Evolutionary conservation across 352 stramenopile species (phyloP).

Genomic region (Phytophthora litchii): DNA sequence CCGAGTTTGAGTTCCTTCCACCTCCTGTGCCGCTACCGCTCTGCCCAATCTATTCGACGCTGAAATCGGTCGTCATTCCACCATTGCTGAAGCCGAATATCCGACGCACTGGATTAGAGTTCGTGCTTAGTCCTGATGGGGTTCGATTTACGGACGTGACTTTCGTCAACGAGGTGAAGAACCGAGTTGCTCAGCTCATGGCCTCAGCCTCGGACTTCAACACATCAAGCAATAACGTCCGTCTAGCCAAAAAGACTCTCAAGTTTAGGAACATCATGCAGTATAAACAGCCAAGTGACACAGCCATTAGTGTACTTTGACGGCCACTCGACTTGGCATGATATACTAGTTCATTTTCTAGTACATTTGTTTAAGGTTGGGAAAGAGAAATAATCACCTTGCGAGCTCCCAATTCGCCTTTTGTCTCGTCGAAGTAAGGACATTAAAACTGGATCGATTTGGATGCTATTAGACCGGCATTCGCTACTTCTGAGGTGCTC

Average conservation of each 20-base stretch:
- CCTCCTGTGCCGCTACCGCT: background rate
- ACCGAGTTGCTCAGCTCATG: slow-evolving; percentile 2
- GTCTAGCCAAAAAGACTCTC: background rate
- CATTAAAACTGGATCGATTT: too few relatives aligned
- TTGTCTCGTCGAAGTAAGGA: too few relatives aligned
- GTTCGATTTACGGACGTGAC: slow-evolving; percentile 2
- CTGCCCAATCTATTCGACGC: slow-evolving; percentile 2
- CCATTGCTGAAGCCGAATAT: too few relatives aligned
- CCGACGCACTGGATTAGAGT: background rate
- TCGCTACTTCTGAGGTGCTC: too few relatives aligned
- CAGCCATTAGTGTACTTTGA: background rate
- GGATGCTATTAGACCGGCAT: too few relatives aligned
- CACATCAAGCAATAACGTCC: slow-evolving; percentile 3
- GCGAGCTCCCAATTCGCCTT: too few relatives aligned
- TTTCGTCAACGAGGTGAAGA: slow-evolving; percentile 3
- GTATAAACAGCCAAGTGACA: background rate
- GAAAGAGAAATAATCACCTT: too few relatives aligned
- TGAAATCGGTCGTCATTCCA: background rate
- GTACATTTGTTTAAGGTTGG: too few relatives aligned
- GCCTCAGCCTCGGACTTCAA: background rate
- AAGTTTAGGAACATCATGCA: slow-evolving; percentile 12
- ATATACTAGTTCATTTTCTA: too few relatives aligned
- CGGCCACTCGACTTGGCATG: too few relatives aligned
- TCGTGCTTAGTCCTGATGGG: slow-evolving; percentile 2
- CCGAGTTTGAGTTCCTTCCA: background rate